Evolutionary conservation across 2,329 filamentous ascomycete genomes (phyloP), one percentile per base, ranked within the genome.

Genomic region (Cercospora beticola): DNA sequence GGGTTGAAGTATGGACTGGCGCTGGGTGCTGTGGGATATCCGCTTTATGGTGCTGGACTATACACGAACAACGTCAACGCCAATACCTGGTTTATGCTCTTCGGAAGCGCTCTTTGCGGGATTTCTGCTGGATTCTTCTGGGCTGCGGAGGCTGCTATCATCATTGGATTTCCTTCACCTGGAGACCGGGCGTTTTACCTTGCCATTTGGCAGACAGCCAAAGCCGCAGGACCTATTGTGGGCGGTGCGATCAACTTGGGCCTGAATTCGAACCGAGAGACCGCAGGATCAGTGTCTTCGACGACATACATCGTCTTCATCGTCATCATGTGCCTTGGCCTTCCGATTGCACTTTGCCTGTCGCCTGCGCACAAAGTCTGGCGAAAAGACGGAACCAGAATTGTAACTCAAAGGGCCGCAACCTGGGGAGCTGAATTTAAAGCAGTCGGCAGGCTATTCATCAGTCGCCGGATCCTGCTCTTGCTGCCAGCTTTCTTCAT

Each of bases 61-160:
- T 85, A 86, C 73, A 80, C 79, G 60, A 84, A 84, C 70, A 84
- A 84, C 73, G 79, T 81, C 4, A 84, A 78, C 70, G 83, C 83
- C 4, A 85, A 83, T 46, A 82, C 79, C 18, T 86, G 84, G 84
- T 81, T 85, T 52, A 82, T 86, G 9, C 76, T 84, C 0, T 74
- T 86, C 5, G 84, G 83, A 28, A 80, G 82, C 6, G 83, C 81
- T 4, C 76, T 80, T 2, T 85, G 83, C 73, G 83, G 83, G 14
- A 75, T 85, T 36, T 82, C 81, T 1, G 83, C 83, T 1, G 83
- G 83, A 2, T 76, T 85, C 7, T 85, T 85, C 74, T 85, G 83
- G 83, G 81, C 82, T 0, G 79, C 80, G 5, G 83, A 85, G 71
- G 83, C 82, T 10, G 82, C 83, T 0, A 80, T 85, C 4, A 82